Percentiles rank a stretch among this genome's conserved stretches.
phyloP scores from a whole-genome alignment of 768 basidiomycete species.

The Leucocoprinus sp. region DNA sequence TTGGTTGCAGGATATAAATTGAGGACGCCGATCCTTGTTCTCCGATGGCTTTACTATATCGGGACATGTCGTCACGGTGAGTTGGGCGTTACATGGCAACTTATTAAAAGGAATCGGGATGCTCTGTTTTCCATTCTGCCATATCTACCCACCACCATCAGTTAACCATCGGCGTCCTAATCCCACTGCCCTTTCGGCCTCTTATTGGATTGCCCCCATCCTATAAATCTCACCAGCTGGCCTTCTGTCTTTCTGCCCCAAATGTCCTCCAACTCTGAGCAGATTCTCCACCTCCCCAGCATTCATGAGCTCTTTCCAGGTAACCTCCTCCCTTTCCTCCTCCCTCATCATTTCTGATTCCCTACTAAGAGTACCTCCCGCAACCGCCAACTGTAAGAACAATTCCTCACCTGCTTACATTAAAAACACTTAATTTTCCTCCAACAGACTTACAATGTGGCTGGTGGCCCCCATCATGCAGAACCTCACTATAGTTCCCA shows the following conservation, averaged over 20 bases:
- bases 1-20: not conserved
- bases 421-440: not conserved
- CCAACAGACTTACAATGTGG: not conserved
- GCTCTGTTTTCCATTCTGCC: constrained; percentile 1
- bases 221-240: constrained; percentile 5
- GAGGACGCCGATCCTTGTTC: constrained; percentile 24
- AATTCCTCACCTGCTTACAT: not conserved
- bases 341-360: not conserved
- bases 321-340: constrained; percentile 13
- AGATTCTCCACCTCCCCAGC: constrained; percentile 32
- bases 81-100: constrained; percentile 6
- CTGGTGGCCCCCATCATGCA: not conserved
- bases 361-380: constrained; percentile 16
- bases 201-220: constrained; percentile 9
- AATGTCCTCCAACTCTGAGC: constrained; percentile 10
- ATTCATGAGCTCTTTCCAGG: constrained; percentile 53
- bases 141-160: constrained; percentile 9
- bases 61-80: constrained; percentile 6
- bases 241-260: not conserved
- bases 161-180: constrained; percentile 4
- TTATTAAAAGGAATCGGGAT: constrained; percentile 7
- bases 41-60: constrained; percentile 4
- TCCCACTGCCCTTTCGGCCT: constrained; percentile 6
- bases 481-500: not conserved
- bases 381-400: not conserved